phyloP scores from a whole-genome alignment of 2,329 filamentous ascomycete species.

The Thermochaetoides dissita region DNA sequence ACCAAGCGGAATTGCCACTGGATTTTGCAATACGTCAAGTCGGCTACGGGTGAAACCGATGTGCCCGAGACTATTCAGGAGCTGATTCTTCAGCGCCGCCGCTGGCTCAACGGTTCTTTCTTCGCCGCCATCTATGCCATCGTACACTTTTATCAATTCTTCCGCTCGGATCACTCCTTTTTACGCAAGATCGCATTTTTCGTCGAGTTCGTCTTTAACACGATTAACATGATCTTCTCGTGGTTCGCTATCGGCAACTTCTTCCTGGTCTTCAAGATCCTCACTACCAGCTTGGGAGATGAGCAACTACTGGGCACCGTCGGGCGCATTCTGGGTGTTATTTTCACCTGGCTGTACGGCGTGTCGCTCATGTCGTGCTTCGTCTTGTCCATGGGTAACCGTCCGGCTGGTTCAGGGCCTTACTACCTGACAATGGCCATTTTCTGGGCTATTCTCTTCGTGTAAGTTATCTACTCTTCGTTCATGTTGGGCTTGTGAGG shows the following conservation, averaged over 20 bases:
- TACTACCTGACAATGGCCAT: slow-evolving; percentile 96
- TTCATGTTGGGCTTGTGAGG: background rate
- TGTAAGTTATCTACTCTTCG: slow-evolving; percentile 36
- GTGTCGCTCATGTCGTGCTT: slow-evolving; percentile 88
- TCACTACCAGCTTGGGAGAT: slow-evolving; percentile 72
- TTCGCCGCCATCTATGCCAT: slow-evolving; percentile 94
- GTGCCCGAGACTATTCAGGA: slow-evolving; percentile 90
- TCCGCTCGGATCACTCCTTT: slow-evolving; percentile 79
- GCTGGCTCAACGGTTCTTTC: slow-evolving; percentile 97
- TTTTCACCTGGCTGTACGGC: slow-evolving; percentile 95
- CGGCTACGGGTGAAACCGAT: slow-evolving; percentile 89
- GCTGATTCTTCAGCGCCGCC: slow-evolving; percentile 84
- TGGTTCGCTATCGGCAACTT: slow-evolving; percentile 99
- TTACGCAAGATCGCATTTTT: slow-evolving; percentile 81
- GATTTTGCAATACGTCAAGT: slow-evolving; percentile 98
- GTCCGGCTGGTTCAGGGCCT: slow-evolving; percentile 82
- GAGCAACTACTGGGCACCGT: slow-evolving; percentile 55
- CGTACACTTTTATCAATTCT: slow-evolving; percentile 91
- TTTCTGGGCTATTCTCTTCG: slow-evolving; percentile 94
- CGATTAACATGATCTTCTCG: slow-evolving; percentile 91
- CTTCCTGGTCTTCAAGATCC: slow-evolving; percentile 95
- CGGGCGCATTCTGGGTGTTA: slow-evolving; percentile 68
- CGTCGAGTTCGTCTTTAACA: slow-evolving; percentile 88
- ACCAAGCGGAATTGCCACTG: slow-evolving; percentile 95
- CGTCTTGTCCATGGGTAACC: slow-evolving; percentile 83